phyloP scores from a whole-genome alignment of 352 stramenopile species.

The Phytophthora europaea region DNA sequence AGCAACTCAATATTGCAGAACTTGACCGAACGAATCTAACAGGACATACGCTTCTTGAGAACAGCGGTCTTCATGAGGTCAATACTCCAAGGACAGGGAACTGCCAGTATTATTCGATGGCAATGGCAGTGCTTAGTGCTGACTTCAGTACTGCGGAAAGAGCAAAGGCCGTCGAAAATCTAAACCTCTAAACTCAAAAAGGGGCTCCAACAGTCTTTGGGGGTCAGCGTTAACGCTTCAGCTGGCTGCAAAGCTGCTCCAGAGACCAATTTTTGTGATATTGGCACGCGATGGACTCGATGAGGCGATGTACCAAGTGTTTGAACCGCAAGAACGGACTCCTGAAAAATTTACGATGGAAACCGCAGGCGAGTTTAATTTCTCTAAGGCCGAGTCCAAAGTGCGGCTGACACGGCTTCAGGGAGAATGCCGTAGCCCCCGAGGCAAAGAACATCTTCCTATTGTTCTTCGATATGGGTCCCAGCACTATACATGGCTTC shows the following conservation, averaged over 20 bases:
- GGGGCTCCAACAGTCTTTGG: not conserved
- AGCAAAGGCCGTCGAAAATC: not conserved
- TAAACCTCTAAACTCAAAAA: conserved; percentile 10
- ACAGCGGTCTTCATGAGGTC: not conserved
- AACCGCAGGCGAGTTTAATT: not conserved
- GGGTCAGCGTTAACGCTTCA: not conserved
- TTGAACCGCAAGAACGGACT: not conserved
- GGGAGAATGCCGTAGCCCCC: not conserved
- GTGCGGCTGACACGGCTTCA: not conserved
- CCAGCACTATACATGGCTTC: conserved; percentile 1
- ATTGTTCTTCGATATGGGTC: not conserved
- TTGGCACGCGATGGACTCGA: not conserved
- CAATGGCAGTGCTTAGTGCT: not conserved
- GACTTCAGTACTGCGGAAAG: not conserved
- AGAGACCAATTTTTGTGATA: not conserved
- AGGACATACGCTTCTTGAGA: not conserved
- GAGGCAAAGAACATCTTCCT: not conserved
- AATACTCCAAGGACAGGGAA: not conserved
- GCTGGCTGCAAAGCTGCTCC: not conserved
- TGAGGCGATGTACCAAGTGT: not conserved
- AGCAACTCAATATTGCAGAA: not conserved
- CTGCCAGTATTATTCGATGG: conserved; percentile 2
- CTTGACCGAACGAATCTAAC: not conserved
- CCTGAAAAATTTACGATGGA: not conserved
- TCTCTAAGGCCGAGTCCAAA: not conserved